Percentiles rank a stretch among this genome's conserved stretches.
These are phyloP conservation scores for Lactifluus volemus DNA, from an alignment of 768 basidiomycete genomes.

Conservation along the genomic window DNA sequence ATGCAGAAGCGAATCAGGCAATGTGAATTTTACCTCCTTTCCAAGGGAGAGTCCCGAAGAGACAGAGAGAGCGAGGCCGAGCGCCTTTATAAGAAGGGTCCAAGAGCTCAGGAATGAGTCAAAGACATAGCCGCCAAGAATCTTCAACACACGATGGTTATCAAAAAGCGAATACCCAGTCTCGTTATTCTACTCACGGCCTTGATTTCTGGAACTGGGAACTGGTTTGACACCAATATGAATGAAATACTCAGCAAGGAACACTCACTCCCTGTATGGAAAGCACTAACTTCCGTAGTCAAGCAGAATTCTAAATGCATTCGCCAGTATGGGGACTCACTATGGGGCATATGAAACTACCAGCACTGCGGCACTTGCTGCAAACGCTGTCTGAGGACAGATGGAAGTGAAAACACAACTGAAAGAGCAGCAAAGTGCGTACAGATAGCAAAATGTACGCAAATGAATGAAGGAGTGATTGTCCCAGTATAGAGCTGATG, in stretches of 20 bases:
- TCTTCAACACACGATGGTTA: slow-evolving; percentile 32
- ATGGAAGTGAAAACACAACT: not conserved
- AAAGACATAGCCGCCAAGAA: slow-evolving; percentile 78
- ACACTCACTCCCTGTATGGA: slow-evolving; percentile 71
- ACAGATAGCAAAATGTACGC: slow-evolving; percentile 60
- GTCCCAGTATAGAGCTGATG: slow-evolving; percentile 45
- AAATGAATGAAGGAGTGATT: slow-evolving; percentile 55
- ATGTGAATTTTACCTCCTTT: slow-evolving; percentile 53
- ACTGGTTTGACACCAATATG: not conserved
- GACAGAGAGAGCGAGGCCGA: slow-evolving; percentile 76
- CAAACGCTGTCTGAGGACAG: slow-evolving; percentile 44
- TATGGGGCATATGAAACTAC: slow-evolving; percentile 64
- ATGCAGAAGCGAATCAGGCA: not conserved
- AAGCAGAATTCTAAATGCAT: not conserved
- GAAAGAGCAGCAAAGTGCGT: slow-evolving; percentile 23
- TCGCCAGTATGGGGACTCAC: slow-evolving; percentile 32
- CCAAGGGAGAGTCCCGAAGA: slow-evolving; percentile 80
- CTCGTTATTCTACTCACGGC: slow-evolving; percentile 37
- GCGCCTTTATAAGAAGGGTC: slow-evolving; percentile 77
- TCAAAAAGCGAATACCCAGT: not conserved
- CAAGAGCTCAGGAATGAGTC: slow-evolving; percentile 80
- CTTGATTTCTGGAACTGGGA: slow-evolving; percentile 67
- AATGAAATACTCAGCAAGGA: not conserved
- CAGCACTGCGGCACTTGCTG: slow-evolving; percentile 52
- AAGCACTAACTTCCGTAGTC: slow-evolving; percentile 39